phyloP scores from a whole-genome alignment of 2,329 filamentous ascomycete species.

The Ceratocystis huliohia region DNA sequence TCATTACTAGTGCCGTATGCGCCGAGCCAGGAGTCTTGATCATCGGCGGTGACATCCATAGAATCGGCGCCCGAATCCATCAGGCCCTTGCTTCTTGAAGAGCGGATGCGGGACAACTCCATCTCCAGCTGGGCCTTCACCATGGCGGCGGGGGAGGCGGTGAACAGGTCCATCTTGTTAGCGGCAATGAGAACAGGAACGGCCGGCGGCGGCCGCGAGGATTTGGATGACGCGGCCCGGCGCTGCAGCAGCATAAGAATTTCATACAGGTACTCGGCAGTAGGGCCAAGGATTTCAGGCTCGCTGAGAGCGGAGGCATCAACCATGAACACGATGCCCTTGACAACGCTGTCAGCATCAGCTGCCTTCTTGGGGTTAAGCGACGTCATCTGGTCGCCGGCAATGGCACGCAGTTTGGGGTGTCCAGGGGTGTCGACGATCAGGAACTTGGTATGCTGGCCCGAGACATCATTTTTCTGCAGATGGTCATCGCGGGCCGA shows the following conservation, averaged over 20 bases:
- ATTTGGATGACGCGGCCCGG: constrained; percentile 39
- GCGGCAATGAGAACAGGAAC: constrained; percentile 74
- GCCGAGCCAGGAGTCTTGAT: constrained; percentile 75
- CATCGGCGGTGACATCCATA: constrained; percentile 48
- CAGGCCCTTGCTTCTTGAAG: constrained; percentile 65
- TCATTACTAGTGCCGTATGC: constrained; percentile 54
- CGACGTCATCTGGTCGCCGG: constrained; percentile 30
- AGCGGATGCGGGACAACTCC: constrained; percentile 67
- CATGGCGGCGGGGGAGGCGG: constrained; percentile 65
- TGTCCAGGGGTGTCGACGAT: constrained; percentile 88
- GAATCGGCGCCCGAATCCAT: constrained; percentile 66
- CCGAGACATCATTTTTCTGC: constrained; percentile 43
- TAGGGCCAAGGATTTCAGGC: constrained; percentile 51
- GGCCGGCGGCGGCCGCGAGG: constrained; percentile 41
- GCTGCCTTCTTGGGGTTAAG: constrained; percentile 19
- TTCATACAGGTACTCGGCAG: constrained; percentile 80
- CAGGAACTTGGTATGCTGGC: constrained; percentile 55
- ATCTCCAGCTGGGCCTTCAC: constrained; percentile 64
- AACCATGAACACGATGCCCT: constrained; percentile 74
- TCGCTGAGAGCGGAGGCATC: constrained; percentile 60
- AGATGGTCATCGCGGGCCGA: constrained; percentile 35
- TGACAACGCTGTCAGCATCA: constrained; percentile 37
- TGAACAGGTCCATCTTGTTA: constrained; percentile 95
- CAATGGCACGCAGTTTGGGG: constrained; percentile 72
- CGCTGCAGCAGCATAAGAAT: constrained; percentile 73